These are phyloP conservation scores for Sinapis alba DNA, from an alignment of 441 rosid species.

Conservation along the genomic window DNA sequence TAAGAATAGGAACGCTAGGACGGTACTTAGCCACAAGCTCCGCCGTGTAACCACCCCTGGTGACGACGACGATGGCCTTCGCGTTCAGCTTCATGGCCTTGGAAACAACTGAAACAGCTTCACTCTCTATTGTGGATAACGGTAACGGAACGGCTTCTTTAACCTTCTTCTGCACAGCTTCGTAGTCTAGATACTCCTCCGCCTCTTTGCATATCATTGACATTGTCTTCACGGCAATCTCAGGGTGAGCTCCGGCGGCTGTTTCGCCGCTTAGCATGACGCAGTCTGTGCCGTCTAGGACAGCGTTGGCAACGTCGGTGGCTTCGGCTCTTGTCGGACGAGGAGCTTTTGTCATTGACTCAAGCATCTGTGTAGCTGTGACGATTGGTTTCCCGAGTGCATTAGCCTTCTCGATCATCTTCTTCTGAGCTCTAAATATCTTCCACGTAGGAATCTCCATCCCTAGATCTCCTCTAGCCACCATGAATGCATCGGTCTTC, in stretches of 20 bases:
- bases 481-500: conserved; percentile 71
- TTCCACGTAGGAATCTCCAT: conserved; percentile 76
- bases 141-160: conserved; percentile 48
- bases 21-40: conserved; percentile 62
- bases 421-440: conserved; percentile 66
- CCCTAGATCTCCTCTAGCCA: conserved; percentile 72
- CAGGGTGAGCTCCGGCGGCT: neutral
- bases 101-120: conserved; percentile 59
- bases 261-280: conserved; percentile 66
- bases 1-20: conserved; percentile 57
- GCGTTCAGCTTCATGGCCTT: conserved; percentile 49
- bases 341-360: conserved; percentile 56
- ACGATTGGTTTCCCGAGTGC: conserved; percentile 66
- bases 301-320: conserved; percentile 75
- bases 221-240: conserved; percentile 54
- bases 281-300: conserved; percentile 68
- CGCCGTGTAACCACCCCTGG: conserved; percentile 58
- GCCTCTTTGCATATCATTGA: conserved; percentile 68
- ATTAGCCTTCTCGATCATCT: conserved; percentile 62
- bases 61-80: conserved; percentile 55
- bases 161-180: conserved; percentile 46
- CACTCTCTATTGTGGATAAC: conserved; percentile 58
- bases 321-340: conserved; percentile 76
- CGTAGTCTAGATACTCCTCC: conserved; percentile 48
- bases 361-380: conserved; percentile 76